Base-by-base conservation (phyloP, 1,284 basidiomycete genomes). In the Ustilago loliicola region DNA sequence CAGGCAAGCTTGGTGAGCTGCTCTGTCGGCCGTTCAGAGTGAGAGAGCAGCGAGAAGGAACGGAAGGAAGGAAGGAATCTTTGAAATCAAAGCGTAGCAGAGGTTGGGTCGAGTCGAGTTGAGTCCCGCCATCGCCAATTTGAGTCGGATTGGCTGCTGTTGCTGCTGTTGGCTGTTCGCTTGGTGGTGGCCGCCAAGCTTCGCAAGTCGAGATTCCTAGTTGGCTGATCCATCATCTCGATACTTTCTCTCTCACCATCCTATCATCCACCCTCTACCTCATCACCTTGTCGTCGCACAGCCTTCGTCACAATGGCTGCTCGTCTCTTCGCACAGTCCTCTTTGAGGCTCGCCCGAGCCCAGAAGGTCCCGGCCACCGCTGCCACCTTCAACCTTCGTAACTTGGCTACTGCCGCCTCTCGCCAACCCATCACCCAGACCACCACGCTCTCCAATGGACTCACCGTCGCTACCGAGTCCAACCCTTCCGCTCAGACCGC, bases 401-500 rank as follows among this genome's bases (percentile, higher is more conserved):
- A 69, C 77, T 66, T 80, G 56, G 79, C 79, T 52, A 79, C 76
- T 52, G 73, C 73, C 54, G 79, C 72, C 54, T 66, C 65, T 48
- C 72, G 79, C n/a, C 70, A 80, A 69, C 80, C 82, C 61, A 66
- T 80, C 72, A 84, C 83, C 58, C 79, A 83, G 73, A 76, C 81
- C 57, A 82, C 80, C 61, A 82, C 80, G 51, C 82, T 85, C 19
- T 66, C 80, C 66, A 83, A 82, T 55, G 83, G 85, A 56, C 79
- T 87, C 32, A 86, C 83, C 45, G 82, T 88, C 63, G 87, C 87
- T 17, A 87, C 87, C 57, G 96, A 98, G 89, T 90, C 94, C 29
- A 94, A 96, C 80, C 91, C 95, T 25, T 92, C 94, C 86, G 93
- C 95, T n/a, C 94, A 96, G 88, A 98, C 96, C 15, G 96, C 96